Percentiles rank a stretch among this genome's conserved stretches.
phyloP scores from a whole-genome alignment of 1,139 yeast genomes.

The Debaryomyces robertsiae region DNA sequence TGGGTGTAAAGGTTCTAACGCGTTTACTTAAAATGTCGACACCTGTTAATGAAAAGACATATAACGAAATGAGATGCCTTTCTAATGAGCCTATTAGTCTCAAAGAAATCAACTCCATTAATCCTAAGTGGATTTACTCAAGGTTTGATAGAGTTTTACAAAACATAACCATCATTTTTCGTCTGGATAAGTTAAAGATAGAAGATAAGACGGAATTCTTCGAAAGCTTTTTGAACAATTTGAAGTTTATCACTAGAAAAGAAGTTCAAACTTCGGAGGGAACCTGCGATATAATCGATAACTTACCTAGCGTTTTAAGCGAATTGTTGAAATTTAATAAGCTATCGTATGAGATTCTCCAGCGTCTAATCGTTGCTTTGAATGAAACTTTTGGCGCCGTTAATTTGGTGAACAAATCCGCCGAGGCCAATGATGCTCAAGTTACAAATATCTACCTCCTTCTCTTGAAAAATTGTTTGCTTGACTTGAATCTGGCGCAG shows the following conservation, averaged over 20 bases:
- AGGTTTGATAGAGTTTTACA: constrained; percentile 37
- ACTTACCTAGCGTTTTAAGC: constrained; percentile 28
- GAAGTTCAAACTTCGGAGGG: constrained; percentile 31
- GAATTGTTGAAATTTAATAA: constrained; percentile 23
- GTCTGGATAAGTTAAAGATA: constrained; percentile 24
- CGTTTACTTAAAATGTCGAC: constrained; percentile 26
- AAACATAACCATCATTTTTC: constrained; percentile 26
- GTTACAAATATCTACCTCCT: constrained; percentile 15
- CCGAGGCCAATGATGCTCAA: background rate
- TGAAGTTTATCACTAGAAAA: constrained; percentile 31
- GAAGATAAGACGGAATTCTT: constrained; percentile 33
- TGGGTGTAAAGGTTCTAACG: constrained; percentile 29
- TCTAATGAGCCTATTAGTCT: constrained; percentile 34
- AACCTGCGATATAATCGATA: constrained; percentile 36
- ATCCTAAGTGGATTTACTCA: constrained; percentile 36
- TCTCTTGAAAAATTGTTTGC: constrained; percentile 15
- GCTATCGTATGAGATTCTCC: constrained; percentile 22
- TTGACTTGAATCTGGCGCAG: constrained; percentile 20
- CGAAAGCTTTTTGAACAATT: constrained; percentile 26
- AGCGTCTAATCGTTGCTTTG: constrained; percentile 25
- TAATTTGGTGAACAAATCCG: constrained; percentile 16
- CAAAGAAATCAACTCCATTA: constrained; percentile 34
- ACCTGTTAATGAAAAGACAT: constrained; percentile 25
- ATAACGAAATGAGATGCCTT: constrained; percentile 34
- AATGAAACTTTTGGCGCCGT: constrained; percentile 36